A percentile compares a stretch with the other conserved stretches of the same genome.
phyloP scores from a whole-genome alignment of 2,329 filamentous ascomycete genomes.

The Xylaria sp. region DNA sequence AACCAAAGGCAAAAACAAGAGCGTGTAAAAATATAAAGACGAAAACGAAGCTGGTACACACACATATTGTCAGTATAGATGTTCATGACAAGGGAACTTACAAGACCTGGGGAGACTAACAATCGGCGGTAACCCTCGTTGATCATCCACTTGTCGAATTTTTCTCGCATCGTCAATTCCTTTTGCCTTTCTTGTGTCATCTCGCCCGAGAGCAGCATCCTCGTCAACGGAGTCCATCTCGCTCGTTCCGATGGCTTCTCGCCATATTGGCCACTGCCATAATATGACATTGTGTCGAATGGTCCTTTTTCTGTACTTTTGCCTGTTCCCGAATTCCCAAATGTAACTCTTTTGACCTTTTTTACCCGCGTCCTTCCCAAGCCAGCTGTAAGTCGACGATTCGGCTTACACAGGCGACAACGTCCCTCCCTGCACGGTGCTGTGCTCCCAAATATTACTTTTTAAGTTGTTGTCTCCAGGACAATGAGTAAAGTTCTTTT shows the following conservation, averaged over 20 bases:
- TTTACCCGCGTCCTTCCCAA: slow-evolving; percentile 26
- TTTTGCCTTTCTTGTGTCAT: slow-evolving; percentile 77
- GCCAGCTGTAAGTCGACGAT: slow-evolving; percentile 18
- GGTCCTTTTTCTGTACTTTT: slow-evolving; percentile 26
- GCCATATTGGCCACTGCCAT: slow-evolving; percentile 41
- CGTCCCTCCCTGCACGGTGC: slow-evolving; percentile 8
- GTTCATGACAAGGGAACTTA: slow-evolving; percentile 23
- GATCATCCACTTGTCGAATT: slow-evolving; percentile 86
- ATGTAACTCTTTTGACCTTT: slow-evolving; percentile 20
- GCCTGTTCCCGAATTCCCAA: slow-evolving; percentile 21
- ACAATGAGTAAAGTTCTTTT: no score
- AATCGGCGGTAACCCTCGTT: slow-evolving; percentile 84
- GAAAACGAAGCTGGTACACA: slow-evolving; percentile 69
- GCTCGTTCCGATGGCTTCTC: slow-evolving; percentile 69
- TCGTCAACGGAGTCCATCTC: slow-evolving; percentile 81
- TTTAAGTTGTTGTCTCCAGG: slow-evolving; percentile 27
- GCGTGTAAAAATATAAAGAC: slow-evolving; percentile 75
- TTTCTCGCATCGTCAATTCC: slow-evolving; percentile 71
- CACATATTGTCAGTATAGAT: slow-evolving; percentile 30
- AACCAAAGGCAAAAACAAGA: slow-evolving; percentile 80
- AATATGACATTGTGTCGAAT: slow-evolving; percentile 45
- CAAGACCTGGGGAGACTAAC: slow-evolving; percentile 53
- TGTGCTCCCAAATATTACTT: slow-evolving; percentile 28
- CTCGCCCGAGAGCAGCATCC: slow-evolving; percentile 82
- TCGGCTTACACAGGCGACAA: slow-evolving; percentile 28